Percentiles rank a stretch among this genome's conserved stretches.
Evolutionary conservation across 805 yeast genomes (phyloP).

Genomic region (Candida loeiensis): DNA sequence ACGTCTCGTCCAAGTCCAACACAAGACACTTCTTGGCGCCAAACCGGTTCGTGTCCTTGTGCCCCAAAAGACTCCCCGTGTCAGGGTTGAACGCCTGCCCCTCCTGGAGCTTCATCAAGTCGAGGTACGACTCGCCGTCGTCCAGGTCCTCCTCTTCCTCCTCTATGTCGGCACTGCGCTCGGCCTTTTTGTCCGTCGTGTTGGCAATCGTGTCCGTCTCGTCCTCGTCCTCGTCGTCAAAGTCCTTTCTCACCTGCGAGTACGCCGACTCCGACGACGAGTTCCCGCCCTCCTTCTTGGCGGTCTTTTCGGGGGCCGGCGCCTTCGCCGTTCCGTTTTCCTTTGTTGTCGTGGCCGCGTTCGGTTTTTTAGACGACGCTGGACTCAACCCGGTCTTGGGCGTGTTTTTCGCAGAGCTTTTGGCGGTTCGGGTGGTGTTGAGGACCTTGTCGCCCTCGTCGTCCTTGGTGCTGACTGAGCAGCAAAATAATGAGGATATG

Average conservation of each 20-base stretch:
- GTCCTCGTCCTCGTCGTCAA: conserved; percentile 28
- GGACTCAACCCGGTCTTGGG: conserved; percentile 2
- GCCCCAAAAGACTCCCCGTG: conserved; percentile 64
- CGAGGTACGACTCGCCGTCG: conserved; percentile 39
- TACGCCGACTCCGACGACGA: conserved; percentile 8
- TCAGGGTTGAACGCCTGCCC: conserved; percentile 64
- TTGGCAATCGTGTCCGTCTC: conserved; percentile 35
- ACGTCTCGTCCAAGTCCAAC: conserved; percentile 90
- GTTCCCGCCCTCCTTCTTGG: conserved; percentile 6
- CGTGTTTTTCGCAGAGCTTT: not conserved
- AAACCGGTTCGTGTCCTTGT: conserved; percentile 44
- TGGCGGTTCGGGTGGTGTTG: conserved; percentile 8
- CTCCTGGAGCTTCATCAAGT: conserved; percentile 62
- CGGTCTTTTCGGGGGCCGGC: conserved; percentile 1
- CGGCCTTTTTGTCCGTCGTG: conserved; percentile 19
- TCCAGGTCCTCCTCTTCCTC: conserved; percentile 25
- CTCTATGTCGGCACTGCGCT: conserved; percentile 5
- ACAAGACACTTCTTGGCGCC: conserved; percentile 78
- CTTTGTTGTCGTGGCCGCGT: not conserved
- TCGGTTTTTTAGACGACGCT: not conserved
- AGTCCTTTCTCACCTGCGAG: conserved; percentile 20
- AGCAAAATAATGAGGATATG: conserved; percentile 35
- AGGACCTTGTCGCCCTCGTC: conserved; percentile 30
- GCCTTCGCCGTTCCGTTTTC: not conserved
- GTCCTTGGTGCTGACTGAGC: conserved; percentile 33